Percentiles rank a stretch among this genome's conserved stretches.
These are phyloP conservation scores for Chalciporus piperatus DNA, from an alignment of 768 basidiomycete genomes.

Conservation along the genomic window DNA sequence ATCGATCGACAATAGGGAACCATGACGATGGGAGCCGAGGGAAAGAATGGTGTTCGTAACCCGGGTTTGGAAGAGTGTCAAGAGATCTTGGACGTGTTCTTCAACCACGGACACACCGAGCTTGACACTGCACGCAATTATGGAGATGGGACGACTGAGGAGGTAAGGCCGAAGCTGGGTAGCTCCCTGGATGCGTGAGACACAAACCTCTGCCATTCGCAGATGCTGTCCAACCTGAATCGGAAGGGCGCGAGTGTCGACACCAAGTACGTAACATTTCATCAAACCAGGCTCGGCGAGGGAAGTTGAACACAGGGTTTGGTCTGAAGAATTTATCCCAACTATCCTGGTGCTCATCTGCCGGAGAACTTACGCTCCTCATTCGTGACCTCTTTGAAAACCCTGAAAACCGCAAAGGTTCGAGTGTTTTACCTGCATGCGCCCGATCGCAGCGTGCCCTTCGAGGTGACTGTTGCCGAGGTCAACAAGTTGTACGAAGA, in stretches of 20 bases:
- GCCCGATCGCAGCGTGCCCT: constrained; percentile 35
- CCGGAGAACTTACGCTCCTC: neutral
- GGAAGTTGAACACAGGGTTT: neutral
- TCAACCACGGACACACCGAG: neutral
- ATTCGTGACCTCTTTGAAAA: neutral
- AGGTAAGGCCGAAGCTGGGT: neutral
- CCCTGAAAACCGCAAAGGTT: neutral
- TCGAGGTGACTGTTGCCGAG: constrained; percentile 33
- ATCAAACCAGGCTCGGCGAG: neutral
- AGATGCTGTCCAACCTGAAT: neutral
- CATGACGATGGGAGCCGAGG: constrained; percentile 38
- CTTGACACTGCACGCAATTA: too few species aligned
- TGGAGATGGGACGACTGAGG: neutral
- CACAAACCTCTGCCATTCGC: neutral
- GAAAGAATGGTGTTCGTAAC: constrained; percentile 37
- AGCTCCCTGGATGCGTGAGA: neutral
- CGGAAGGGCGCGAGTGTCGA: neutral
- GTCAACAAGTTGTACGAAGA: constrained; percentile 34
- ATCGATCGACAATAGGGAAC: constrained; percentile 31
- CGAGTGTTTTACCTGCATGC: constrained; percentile 31
- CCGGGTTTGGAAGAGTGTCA: constrained; percentile 33
- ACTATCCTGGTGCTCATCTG: neutral
- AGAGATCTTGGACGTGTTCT: constrained; percentile 15
- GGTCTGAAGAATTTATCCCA: neutral
- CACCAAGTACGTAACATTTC: neutral